Evolutionary conservation across 1,284 basidiomycete species (phyloP), one percentile per base, ranked within the genome.

Genomic region (Moesziomyces globuligerus): DNA sequence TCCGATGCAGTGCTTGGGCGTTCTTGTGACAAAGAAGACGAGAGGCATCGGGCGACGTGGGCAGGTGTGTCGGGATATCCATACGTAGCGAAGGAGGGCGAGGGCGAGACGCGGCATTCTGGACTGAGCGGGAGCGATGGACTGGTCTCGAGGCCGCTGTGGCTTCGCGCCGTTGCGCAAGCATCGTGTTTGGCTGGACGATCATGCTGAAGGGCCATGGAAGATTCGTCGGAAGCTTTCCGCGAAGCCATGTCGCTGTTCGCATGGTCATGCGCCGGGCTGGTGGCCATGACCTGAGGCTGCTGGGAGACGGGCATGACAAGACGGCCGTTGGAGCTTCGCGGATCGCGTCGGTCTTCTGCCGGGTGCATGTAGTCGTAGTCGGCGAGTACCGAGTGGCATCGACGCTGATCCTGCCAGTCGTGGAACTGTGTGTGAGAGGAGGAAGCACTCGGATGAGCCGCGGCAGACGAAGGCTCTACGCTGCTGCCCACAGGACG

Each of bases 271-370:
- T 48, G 55, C 2, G 48, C 20, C 25, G 45, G 29, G 18, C 51
- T 38, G 25, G 39, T 36, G 29, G 48, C 32, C 2, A 49, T 20
- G 15, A 48, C 42, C 21, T 60, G 56, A 4, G 57, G 11, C 39
- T 57, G 57, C 11, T 8, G 23, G 4, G 69, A 36, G 36, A 56
- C 41, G 7, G 68, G 39, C 52, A 66, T 64, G 41, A 71, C 52
- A 18, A 71, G 49, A 44, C 47, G 49, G 20, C 48, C 40, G n/a
- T 46, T 47, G 34, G 61, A 60, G 40, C 56, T 71, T 26, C 68
- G 56, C 23, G 68, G 68, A 25, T 71, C 68, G 8, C 68, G 52
- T 9, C 68, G 53, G 23, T 71, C 68, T n/a, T 71, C 68, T 17
- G 52, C 37, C 26, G 61, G 24, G 25, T 45, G 43, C 3, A 29